Percentiles rank a stretch among this genome's conserved stretches.
phyloP scores from a whole-genome alignment of 768 basidiomycete genomes.

The Ephemerocybe angulata region DNA sequence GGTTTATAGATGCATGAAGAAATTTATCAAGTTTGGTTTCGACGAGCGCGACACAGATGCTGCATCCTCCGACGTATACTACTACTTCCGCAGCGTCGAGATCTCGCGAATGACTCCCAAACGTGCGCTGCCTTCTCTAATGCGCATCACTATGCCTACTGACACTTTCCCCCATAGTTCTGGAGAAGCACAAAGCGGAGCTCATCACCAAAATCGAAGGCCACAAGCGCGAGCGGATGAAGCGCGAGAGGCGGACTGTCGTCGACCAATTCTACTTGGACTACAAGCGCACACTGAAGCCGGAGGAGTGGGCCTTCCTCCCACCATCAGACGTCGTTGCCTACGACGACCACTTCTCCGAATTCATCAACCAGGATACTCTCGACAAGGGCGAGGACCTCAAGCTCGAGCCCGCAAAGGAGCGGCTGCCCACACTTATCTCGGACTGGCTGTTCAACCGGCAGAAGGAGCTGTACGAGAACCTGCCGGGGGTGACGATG shows the following conservation, averaged over 20 bases:
- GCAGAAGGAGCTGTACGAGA: conserved; percentile 4
- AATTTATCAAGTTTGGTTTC: not conserved
- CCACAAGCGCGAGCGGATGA: not conserved
- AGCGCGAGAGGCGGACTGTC: conserved; percentile 1
- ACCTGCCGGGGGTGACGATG: conserved; percentile 3
- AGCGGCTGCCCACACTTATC: not conserved
- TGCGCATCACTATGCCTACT: not conserved
- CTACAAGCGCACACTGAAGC: conserved; percentile 7
- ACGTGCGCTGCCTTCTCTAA: not conserved
- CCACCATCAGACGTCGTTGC: not conserved
- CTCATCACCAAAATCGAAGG: not conserved
- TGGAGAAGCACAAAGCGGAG: conserved; percentile 2
- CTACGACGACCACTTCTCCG: conserved; percentile 1
- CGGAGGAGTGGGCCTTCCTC: conserved; percentile 3
- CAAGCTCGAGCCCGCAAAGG: not conserved
- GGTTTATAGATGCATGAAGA: not conserved
- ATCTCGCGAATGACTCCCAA: not conserved
- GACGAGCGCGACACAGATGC: conserved; percentile 3
- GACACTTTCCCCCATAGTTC: not conserved
- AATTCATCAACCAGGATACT: not conserved
- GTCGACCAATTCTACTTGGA: conserved; percentile 2
- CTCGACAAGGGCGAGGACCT: not conserved
- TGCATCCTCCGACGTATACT: conserved; percentile 4
- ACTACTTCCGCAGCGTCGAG: conserved; percentile 1
- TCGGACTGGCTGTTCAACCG: not conserved